phyloP scores from a whole-genome alignment of 495 filamentous ascomycete species.

The Ramalina peruviana region DNA sequence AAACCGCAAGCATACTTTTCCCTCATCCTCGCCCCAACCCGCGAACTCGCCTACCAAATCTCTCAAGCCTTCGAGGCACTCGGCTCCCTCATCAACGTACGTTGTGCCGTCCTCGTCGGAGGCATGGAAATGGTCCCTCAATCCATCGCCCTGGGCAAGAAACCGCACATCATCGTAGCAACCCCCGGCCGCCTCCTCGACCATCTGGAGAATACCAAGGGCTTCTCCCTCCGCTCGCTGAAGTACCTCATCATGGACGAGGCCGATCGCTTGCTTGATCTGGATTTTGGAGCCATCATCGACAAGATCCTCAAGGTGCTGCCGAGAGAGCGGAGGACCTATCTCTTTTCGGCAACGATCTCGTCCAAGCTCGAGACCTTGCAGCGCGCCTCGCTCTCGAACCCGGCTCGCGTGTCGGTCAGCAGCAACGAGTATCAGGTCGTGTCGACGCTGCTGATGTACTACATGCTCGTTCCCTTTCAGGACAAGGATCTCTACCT shows the following conservation, averaged over 20 bases:
- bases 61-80: slow-evolving; percentile 70
- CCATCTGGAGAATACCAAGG: slow-evolving; percentile 93
- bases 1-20: slow-evolving; percentile 64
- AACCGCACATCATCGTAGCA: slow-evolving; percentile 73
- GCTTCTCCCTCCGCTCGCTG: slow-evolving; percentile 64
- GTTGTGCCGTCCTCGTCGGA: slow-evolving; percentile 68
- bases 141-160: slow-evolving; percentile 75
- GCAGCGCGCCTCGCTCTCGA: slow-evolving; percentile 72
- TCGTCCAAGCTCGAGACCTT: slow-evolving; percentile 81
- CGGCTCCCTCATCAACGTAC: slow-evolving; percentile 67
- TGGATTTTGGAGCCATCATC: slow-evolving; percentile 85
- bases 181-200: slow-evolving; percentile 85
- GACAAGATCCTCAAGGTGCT: slow-evolving; percentile 89
- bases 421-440: slow-evolving; percentile 71
- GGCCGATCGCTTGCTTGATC: slow-evolving; percentile 80
- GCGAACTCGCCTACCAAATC: slow-evolving; percentile 87
- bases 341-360: slow-evolving; percentile 90
- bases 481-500: slow-evolving; percentile 88
- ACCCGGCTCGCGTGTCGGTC: slow-evolving; percentile 65
- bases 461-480: slow-evolving; percentile 72
- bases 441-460: slow-evolving; percentile 69
- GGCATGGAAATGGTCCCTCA: slow-evolving; percentile 94
- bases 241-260: slow-evolving; percentile 93
- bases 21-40: slow-evolving; percentile 77
- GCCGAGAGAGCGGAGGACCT: slow-evolving; percentile 66